A percentile compares a stretch with the other conserved stretches of the same genome.
phyloP scores from a whole-genome alignment of 805 yeast genomes.

The Starmerella ratchasimensis region DNA sequence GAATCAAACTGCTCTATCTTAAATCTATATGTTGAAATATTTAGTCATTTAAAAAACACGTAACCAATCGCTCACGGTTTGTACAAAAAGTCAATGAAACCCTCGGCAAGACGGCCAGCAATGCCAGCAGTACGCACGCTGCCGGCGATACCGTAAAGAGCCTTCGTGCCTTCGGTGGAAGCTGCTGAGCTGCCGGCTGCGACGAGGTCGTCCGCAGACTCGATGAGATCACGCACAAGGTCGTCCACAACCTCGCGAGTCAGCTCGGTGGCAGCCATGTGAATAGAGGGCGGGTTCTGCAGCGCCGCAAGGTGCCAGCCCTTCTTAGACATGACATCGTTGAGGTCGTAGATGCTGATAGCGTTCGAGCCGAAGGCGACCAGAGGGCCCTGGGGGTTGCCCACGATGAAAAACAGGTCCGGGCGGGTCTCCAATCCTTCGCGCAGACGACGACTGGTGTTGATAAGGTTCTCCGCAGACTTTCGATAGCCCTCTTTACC shows the following conservation, averaged over 20 bases:
- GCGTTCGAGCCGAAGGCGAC: conserved; percentile 53
- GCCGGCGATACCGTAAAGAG: conserved; percentile 91
- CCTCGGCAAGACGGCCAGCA: conserved; percentile 64
- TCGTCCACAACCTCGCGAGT: conserved; percentile 49
- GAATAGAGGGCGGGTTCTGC: conserved; percentile 84
- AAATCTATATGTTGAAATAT: too few species aligned
- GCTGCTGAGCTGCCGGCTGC: conserved; percentile 20
- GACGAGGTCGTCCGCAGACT: conserved; percentile 32
- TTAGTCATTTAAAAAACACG: neutral
- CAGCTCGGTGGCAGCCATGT: conserved; percentile 71
- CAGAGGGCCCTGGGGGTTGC: conserved; percentile 77
- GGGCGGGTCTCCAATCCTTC: conserved; percentile 33
- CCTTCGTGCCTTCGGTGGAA: conserved; percentile 49
- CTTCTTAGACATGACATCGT: conserved; percentile 49
- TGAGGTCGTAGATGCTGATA: conserved; percentile 61
- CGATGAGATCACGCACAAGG: conserved; percentile 40
- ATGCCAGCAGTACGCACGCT: conserved; percentile 72
- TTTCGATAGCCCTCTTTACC: conserved; percentile 74
- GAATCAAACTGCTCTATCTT: too few species aligned
- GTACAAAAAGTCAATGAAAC: conserved; percentile 70
- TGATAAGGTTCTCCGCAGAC: conserved; percentile 52
- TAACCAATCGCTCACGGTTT: conserved; percentile 29
- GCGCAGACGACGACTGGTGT: conserved; percentile 48
- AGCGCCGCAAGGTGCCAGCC: conserved; percentile 88
- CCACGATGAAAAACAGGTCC: conserved; percentile 45